phyloP scores from a whole-genome alignment of 2,329 filamentous ascomycete species.

The Xylaria hypoxylon region DNA sequence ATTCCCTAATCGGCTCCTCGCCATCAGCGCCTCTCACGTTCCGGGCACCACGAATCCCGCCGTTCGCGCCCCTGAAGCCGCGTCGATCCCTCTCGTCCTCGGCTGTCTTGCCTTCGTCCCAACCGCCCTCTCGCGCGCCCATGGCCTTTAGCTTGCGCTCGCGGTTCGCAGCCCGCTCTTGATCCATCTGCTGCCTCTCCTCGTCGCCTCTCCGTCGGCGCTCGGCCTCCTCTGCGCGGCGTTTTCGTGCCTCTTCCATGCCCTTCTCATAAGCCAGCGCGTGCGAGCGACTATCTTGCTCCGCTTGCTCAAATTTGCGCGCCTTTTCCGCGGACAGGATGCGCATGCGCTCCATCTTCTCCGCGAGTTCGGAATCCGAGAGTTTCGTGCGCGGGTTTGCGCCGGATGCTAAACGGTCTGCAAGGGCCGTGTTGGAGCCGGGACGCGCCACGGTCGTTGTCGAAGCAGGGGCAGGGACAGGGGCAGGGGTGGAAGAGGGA shows the following conservation, averaged over 20 bases:
- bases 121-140: conserved; percentile 63
- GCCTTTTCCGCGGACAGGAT: conserved; percentile 68
- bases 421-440: conserved; percentile 52
- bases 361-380: conserved; percentile 68
- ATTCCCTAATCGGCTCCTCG: conserved; percentile 58
- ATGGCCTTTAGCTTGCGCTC: conserved; percentile 72
- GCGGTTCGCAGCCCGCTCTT: conserved; percentile 70
- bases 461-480: conserved; percentile 30
- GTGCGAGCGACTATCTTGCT: conserved; percentile 67
- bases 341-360: conserved; percentile 72
- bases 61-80: conserved; percentile 56
- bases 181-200: conserved; percentile 64
- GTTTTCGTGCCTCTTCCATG: conserved; percentile 66
- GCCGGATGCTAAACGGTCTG: conserved; percentile 63
- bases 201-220: conserved; percentile 64
- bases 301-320: conserved; percentile 68
- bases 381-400: conserved; percentile 70
- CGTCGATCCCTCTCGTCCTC: conserved; percentile 55
- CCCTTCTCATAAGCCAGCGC: conserved; percentile 65
- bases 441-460: conserved; percentile 42
- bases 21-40: conserved; percentile 50
- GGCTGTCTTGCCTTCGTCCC: conserved; percentile 69
- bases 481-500: conserved; percentile 33
- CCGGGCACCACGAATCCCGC: conserved; percentile 56
- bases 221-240: conserved; percentile 65